Evolutionary conservation across 2,329 filamentous ascomycete genomes (phyloP).

Genomic region (Pseudonectria foliicola): DNA sequence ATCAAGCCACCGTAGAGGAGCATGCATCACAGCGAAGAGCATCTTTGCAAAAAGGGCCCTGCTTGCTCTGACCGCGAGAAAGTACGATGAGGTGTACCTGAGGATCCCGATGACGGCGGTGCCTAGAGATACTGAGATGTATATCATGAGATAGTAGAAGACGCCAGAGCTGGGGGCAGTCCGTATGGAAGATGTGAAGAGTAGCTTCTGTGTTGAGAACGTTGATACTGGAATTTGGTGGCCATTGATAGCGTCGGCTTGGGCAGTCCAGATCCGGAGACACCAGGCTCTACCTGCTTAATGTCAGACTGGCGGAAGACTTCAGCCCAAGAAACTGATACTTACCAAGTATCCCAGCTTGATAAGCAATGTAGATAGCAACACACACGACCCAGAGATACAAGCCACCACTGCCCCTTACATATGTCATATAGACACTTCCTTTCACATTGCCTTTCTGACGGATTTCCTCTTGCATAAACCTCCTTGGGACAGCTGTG

Average conservation of each 20-base stretch:
- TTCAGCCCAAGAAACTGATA: slow-evolving; percentile 5
- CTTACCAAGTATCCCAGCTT: slow-evolving; percentile 47
- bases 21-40: slow-evolving; percentile 59
- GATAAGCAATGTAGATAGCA: slow-evolving; percentile 45
- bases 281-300: slow-evolving; percentile 52
- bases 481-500: slow-evolving; percentile 57
- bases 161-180: slow-evolving; percentile 33
- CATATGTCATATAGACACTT: slow-evolving; percentile 59
- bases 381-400: slow-evolving; percentile 53
- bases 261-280: slow-evolving; percentile 55
- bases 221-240: slow-evolving; percentile 17
- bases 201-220: slow-evolving; percentile 34
- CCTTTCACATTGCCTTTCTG: slow-evolving; percentile 63
- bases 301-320: slow-evolving; percentile 2
- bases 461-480: slow-evolving; percentile 66
- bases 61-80: slow-evolving; percentile 63
- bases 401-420: slow-evolving; percentile 58
- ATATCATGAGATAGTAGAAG: slow-evolving; percentile 57
- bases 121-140: slow-evolving; percentile 58
- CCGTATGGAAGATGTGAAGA: slow-evolving; percentile 40
- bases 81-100: slow-evolving; percentile 56
- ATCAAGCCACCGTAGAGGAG: slow-evolving; percentile 73
- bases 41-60: slow-evolving; percentile 59
- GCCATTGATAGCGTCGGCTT: slow-evolving; percentile 11
- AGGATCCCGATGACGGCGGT: slow-evolving; percentile 53